Conservation (phyloP, 192 early-diverging fungal species). For the Mortierella alpina region DNA sequence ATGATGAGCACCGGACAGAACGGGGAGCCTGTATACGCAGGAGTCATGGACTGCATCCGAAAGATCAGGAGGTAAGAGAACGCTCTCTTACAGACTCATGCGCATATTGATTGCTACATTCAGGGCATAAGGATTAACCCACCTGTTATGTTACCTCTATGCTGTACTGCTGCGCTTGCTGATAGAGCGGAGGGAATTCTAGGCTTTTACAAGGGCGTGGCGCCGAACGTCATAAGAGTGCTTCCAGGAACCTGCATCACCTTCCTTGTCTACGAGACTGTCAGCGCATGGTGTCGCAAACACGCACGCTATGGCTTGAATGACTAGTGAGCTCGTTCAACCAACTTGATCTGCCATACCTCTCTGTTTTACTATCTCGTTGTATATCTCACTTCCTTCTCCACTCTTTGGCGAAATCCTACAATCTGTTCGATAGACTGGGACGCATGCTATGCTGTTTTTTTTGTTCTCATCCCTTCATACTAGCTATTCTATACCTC, state of each 20-base stretch:
- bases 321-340: neutral
- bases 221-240: slow-evolving; percentile 87
- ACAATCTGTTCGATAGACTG: no score
- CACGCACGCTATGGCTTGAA: slow-evolving; percentile 57
- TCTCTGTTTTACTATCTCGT: neutral
- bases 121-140: neutral
- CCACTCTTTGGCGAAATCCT: neutral
- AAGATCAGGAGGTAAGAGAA: slow-evolving; percentile 69
- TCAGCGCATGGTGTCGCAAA: slow-evolving; percentile 69
- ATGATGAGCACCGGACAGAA: slow-evolving; percentile 62
- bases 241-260: slow-evolving; percentile 95
- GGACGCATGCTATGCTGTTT: no score
- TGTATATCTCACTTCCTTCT: neutral
- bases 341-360: neutral
- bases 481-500: no score
- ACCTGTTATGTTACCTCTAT: no score
- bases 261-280: slow-evolving; percentile 94
- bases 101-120: neutral
- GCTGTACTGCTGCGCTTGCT: neutral
- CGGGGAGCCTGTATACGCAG: slow-evolving; percentile 67
- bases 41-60: slow-evolving; percentile 75
- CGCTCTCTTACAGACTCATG: neutral
- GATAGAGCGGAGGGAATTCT: slow-evolving; percentile 74
- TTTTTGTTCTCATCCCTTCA: neutral
- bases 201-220: slow-evolving; percentile 95